Base-by-base conservation (phyloP, 257 asterid genomes). In the Handroanthus guayacan region DNA sequence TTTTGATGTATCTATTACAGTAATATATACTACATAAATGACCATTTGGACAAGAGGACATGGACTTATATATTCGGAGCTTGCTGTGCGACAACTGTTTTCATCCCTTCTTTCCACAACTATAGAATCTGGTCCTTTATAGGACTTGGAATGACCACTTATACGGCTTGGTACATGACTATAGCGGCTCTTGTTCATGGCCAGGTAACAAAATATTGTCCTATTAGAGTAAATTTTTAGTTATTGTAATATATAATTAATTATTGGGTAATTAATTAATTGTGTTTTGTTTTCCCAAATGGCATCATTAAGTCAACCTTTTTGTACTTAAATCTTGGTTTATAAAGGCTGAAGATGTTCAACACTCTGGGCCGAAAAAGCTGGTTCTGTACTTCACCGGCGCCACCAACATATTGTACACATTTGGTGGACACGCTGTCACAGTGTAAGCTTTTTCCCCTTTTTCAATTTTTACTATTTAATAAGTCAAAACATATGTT, bases 41-140 rank as follows among this genome's bases (percentile, higher is more conserved):
- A 90, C 47, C 97, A 84, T 45, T 70, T 92, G 86, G 96, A 92
- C 81, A 90, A 92, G 87, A 88, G 97, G 83, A 92, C 97, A 56
- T 92, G 97, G 97, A 92, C 97, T 0, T 92, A 92, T 80, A 90
- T 92, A 80, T 92, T 92, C 62, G 97, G 97, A 69, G 97, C 97
- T 47, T 92, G 97, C 47, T 92, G 97, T 72, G 97, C 97, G 12
- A 89, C 97, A 14, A 92, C 95, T 6, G 97, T 90, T 5, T 89
- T 92, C 84, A 84, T 92, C 31, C 98, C 98, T 9, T 92, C 98
- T 9, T 91, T 89, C 69, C 98, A 92, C 88, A 92, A 92, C 84
- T 92, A 92, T 83, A 84, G 98, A 65, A 83, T 92, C 41, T 92
- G 98, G 98, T 92, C 98, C 12, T 90, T 92, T 70, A 75, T 92